Conservation (phyloP, 2,329 filamentous ascomycete species). For the Arachnopeziza araneosa region DNA sequence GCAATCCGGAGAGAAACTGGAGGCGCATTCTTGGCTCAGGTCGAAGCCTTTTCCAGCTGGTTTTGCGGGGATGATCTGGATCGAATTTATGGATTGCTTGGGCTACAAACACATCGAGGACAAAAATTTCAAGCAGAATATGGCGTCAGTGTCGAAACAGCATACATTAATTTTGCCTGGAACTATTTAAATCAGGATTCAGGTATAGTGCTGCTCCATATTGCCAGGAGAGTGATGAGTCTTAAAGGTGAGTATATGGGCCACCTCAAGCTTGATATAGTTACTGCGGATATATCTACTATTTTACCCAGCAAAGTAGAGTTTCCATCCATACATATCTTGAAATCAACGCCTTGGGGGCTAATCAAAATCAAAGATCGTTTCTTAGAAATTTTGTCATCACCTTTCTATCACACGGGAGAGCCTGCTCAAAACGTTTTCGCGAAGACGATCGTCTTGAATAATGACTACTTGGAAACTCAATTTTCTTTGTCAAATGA, state of each 20-base stretch:
- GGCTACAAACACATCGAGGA: background rate
- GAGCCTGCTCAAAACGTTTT: background rate
- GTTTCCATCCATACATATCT: background rate
- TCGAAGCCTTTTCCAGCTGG: background rate
- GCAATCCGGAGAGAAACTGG: background rate
- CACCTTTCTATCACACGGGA: background rate
- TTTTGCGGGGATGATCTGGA: background rate
- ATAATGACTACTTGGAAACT: background rate
- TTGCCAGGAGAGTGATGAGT: background rate
- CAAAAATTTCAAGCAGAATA: background rate
- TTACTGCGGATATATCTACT: background rate
- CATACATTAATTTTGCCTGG: background rate
- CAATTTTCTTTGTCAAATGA: too few species aligned
- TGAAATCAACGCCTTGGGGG: background rate
- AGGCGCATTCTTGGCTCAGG: background rate
- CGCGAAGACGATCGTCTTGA: background rate
- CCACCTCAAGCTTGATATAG: background rate
- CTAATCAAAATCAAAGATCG: background rate
- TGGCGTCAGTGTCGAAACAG: background rate
- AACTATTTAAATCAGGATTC: background rate
- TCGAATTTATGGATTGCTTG: slow-evolving; percentile 1
- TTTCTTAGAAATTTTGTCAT: background rate
- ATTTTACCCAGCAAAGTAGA: background rate
- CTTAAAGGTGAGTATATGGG: background rate
- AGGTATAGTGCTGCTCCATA: background rate